phyloP scores from a whole-genome alignment of 2,329 filamentous ascomycete genomes.

The Podosphaera xanthii region DNA sequence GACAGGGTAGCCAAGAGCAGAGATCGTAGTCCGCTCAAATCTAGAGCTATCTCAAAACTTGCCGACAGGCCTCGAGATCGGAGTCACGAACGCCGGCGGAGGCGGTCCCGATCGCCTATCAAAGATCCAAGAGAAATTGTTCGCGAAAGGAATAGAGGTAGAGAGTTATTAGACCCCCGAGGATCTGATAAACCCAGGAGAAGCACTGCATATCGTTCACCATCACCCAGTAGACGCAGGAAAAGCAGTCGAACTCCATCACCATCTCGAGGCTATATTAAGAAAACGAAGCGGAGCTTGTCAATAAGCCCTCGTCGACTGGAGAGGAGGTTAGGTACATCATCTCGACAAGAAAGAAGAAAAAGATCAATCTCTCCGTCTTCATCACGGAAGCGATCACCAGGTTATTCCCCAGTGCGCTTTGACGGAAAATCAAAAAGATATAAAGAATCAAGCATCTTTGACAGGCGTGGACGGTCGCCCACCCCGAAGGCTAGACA shows the following conservation, averaged over 20 bases:
- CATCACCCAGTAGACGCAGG: conserved; percentile 15
- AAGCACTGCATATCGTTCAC: conserved; percentile 12
- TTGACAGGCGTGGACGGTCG: conserved; percentile 13
- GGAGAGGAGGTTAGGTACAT: conserved; percentile 7
- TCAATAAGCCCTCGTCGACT: conserved; percentile 14
- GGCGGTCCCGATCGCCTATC: conserved; percentile 12
- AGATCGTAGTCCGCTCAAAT: conserved; percentile 14
- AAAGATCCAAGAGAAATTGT: conserved; percentile 15
- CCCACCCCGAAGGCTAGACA: conserved; percentile 11
- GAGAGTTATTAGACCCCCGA: conserved; percentile 17
- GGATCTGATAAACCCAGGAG: conserved; percentile 15
- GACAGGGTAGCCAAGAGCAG: conserved; percentile 14
- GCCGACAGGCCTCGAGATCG: conserved; percentile 12
- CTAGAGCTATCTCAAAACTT: conserved; percentile 10
- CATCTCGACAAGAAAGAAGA: conserved; percentile 11
- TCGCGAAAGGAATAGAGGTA: conserved; percentile 16
- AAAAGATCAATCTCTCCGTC: conserved; percentile 11
- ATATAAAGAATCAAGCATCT: conserved; percentile 8
- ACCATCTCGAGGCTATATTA: conserved; percentile 14
- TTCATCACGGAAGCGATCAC: conserved; percentile 12
- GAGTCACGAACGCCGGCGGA: conserved; percentile 14
- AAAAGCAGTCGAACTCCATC: conserved; percentile 16
- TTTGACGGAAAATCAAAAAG: conserved; percentile 10
- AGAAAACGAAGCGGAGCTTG: conserved; percentile 13
- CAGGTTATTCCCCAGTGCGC: conserved; percentile 8